Percentiles rank a stretch among this genome's conserved stretches.
Conservation (phyloP, 495 filamentous ascomycete species). For the Trichoderma asperelloides region DNA sequence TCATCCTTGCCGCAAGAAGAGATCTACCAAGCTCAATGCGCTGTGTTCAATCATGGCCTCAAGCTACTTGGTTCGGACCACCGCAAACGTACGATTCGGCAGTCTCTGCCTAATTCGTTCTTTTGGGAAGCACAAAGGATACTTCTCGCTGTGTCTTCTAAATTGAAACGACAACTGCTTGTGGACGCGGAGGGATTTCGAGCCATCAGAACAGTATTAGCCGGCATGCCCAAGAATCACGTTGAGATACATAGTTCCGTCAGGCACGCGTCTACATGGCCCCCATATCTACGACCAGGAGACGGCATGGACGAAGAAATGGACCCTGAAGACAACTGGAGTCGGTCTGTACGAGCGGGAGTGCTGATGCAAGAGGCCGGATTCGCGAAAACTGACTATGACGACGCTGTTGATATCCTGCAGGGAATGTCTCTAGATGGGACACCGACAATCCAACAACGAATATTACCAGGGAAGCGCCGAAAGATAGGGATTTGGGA, state of each 20-base stretch:
- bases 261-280: conserved; percentile 35
- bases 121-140: conserved; percentile 38
- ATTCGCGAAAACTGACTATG: conserved; percentile 24
- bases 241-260: conserved; percentile 27
- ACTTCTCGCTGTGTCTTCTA: conserved; percentile 28
- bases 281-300: conserved; percentile 32
- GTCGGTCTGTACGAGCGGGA: conserved; percentile 30
- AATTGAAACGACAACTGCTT: conserved; percentile 24
- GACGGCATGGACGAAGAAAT: conserved; percentile 37
- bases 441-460: conserved; percentile 34
- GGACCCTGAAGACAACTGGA: conserved; percentile 30
- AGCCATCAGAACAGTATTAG: conserved; percentile 30
- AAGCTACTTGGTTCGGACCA: background rate
- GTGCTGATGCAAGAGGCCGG: conserved; percentile 32
- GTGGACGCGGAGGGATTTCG: conserved; percentile 28
- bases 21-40: conserved; percentile 1
- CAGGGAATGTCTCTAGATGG: conserved; percentile 24
- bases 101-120: conserved; percentile 16
- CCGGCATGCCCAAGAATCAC: conserved; percentile 27
- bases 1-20: background rate
- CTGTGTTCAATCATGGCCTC: background rate
- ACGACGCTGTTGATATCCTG: conserved; percentile 27
- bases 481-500: conserved; percentile 26
- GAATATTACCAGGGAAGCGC: conserved; percentile 11
- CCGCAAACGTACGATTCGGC: background rate